Evolutionary conservation across 257 asterid species (phyloP).

Genomic region (Osmanthus fragrans): DNA sequence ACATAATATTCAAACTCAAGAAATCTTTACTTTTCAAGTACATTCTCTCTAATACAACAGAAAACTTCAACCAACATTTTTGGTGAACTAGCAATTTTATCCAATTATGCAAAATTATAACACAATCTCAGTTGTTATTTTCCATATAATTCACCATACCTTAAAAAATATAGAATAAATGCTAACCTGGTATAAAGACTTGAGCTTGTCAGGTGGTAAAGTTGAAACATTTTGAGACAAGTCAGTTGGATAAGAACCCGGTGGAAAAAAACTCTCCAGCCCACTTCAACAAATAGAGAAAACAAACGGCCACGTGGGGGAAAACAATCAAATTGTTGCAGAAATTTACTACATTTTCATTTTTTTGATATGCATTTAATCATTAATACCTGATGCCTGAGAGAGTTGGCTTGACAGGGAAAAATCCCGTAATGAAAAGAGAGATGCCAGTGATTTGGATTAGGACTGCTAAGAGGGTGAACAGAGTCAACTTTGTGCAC

Average conservation of each 20-base stretch:
- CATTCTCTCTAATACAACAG: background rate
- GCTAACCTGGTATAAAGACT: slow-evolving; percentile 63
- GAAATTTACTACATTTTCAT: background rate
- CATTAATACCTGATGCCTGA: slow-evolving; percentile 64
- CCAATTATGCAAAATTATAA: background rate
- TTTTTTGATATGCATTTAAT: background rate
- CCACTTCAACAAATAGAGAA: slow-evolving; percentile 47
- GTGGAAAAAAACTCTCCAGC: slow-evolving; percentile 70
- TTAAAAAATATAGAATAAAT: background rate
- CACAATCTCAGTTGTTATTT: background rate
- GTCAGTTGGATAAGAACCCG: slow-evolving; percentile 44
- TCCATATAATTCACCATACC: slow-evolving; percentile 11
- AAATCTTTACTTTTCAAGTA: background rate
- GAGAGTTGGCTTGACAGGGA: slow-evolving; percentile 81
- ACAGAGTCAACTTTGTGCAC: slow-evolving; percentile 52
- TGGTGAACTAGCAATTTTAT: background rate
- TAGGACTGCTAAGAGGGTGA: slow-evolving; percentile 52
- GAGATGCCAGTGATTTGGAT: slow-evolving; percentile 69
- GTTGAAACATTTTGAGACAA: slow-evolving; percentile 39
- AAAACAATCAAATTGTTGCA: background rate
- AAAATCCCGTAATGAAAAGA: slow-evolving; percentile 71
- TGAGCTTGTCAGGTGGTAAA: slow-evolving; percentile 56
- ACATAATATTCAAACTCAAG: slow-evolving; percentile 22
- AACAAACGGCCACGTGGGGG: background rate
- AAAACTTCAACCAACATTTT: background rate